These are phyloP conservation scores for Tulasnella sp. DNA, from an alignment of 768 basidiomycete genomes.

Conservation along the genomic window DNA sequence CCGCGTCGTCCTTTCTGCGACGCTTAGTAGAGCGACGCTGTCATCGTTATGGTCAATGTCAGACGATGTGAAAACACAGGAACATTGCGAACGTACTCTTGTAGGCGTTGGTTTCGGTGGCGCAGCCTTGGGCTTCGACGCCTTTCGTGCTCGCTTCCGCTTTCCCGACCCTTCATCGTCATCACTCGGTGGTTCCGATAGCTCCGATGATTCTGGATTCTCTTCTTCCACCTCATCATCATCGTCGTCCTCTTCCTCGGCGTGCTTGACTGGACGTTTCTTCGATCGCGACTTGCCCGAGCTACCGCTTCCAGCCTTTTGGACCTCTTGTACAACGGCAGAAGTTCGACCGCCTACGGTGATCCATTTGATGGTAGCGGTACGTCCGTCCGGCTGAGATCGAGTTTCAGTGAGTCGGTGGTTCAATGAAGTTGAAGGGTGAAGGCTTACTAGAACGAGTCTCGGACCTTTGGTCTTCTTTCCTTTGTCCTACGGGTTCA, in stretches of 20 bases:
- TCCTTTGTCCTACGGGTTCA: slow-evolving; percentile 39
- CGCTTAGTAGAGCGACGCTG: background rate
- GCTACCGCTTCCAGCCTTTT: slow-evolving; percentile 24
- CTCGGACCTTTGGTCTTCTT: slow-evolving; percentile 36
- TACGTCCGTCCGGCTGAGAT: slow-evolving; percentile 49
- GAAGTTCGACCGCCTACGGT: slow-evolving; percentile 71
- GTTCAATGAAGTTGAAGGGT: background rate
- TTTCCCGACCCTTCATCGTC: background rate
- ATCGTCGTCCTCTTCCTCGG: background rate
- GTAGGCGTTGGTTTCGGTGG: background rate
- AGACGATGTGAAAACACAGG: background rate
- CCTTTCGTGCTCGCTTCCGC: background rate
- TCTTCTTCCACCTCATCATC: background rate
- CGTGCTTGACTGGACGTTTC: background rate
- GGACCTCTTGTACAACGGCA: slow-evolving; percentile 56
- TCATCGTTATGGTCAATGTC: background rate
- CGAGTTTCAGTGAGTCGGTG: slow-evolving; percentile 19
- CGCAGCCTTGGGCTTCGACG: background rate
- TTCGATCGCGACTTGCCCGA: background rate
- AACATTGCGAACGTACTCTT: background rate
- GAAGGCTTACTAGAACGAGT: slow-evolving; percentile 33
- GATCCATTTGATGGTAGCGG: slow-evolving; percentile 63
- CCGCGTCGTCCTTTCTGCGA: background rate
- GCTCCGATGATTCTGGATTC: background rate
- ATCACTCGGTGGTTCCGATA: background rate